Evolutionary conservation across 202 grass and related monocot species (phyloP).

Genomic region (Bolboschoenoplectus hybrid): DNA sequence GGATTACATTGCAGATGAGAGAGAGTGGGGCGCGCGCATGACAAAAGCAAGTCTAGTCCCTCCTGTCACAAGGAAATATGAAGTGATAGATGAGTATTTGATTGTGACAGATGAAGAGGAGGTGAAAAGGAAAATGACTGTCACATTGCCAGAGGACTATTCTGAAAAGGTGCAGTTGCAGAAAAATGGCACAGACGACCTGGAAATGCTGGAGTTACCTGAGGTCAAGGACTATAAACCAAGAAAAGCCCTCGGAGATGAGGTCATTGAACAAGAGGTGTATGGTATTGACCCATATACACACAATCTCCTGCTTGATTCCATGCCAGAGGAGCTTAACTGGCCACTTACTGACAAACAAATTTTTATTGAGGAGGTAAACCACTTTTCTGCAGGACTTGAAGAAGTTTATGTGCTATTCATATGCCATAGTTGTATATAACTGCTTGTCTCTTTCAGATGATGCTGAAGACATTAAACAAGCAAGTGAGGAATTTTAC

Average conservation of each 20-base stretch:
- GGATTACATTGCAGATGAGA: slow-evolving; percentile 70
- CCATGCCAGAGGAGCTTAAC: slow-evolving; percentile 76
- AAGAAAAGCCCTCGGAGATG: slow-evolving; percentile 71
- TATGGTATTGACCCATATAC: slow-evolving; percentile 99
- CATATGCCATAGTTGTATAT: slow-evolving; percentile 39
- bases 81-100: slow-evolving; percentile 92
- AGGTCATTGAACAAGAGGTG: slow-evolving; percentile 96
- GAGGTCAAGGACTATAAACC: slow-evolving; percentile 99
- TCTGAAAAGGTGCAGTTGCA: slow-evolving; percentile 84
- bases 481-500: slow-evolving; percentile 89
- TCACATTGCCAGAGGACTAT: slow-evolving; percentile 94
- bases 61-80: slow-evolving; percentile 96
- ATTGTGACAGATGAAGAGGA: slow-evolving; percentile 94
- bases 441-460: slow-evolving; percentile 43
- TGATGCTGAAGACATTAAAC: slow-evolving; percentile 88
- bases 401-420: slow-evolving; percentile 36
- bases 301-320: slow-evolving; percentile 84
- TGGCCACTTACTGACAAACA: slow-evolving; percentile 71
- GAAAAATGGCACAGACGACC: slow-evolving; percentile 68
- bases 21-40: slow-evolving; percentile 97
- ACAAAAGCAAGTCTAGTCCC: slow-evolving; percentile 98
- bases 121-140: slow-evolving; percentile 84
- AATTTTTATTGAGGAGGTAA: slow-evolving; percentile 93
- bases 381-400: slow-evolving; percentile 1
- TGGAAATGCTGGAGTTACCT: slow-evolving; percentile 64